A percentile compares a stretch with the other conserved stretches of the same genome.
Conservation (phyloP, 1,284 basidiomycete species). For the Ceratobasidium sp. region DNA sequence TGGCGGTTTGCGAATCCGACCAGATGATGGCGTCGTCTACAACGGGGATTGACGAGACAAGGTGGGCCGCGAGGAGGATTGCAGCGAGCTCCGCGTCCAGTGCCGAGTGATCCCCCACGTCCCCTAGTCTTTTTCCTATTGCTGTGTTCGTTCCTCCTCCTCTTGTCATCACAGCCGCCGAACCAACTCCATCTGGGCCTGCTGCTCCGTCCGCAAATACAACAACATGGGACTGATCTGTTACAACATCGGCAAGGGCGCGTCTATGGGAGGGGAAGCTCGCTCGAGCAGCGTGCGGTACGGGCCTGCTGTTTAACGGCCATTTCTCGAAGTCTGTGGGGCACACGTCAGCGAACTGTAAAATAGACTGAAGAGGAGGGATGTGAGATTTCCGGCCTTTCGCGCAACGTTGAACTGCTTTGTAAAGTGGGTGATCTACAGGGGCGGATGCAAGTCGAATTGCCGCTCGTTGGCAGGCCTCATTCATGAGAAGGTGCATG, state of each 20-base stretch:
- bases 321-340: background rate
- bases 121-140: constrained; percentile 15
- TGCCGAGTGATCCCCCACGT: constrained; percentile 15
- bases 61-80: constrained; percentile 17
- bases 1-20: constrained; percentile 6
- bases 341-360: background rate
- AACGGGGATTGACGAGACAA: background rate
- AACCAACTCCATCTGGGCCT: background rate
- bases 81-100: constrained; percentile 44
- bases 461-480: too few species aligned
- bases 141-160: too few species aligned
- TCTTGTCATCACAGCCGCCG: background rate
- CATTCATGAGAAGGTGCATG: too few species aligned
- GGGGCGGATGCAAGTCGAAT: background rate
- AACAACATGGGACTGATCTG: background rate
- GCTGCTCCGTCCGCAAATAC: background rate
- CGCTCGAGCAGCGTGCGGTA: too few species aligned
- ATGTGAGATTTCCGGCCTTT: background rate
- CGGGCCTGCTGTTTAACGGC: background rate
- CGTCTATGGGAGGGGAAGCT: too few species aligned
- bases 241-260: background rate
- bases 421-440: background rate
- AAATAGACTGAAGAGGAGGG: background rate
- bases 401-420: background rate
- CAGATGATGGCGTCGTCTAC: constrained; percentile 10